These are phyloP conservation scores for Clarkia xantiana DNA, from an alignment of 345 rosid species.

Conservation along the genomic window DNA sequence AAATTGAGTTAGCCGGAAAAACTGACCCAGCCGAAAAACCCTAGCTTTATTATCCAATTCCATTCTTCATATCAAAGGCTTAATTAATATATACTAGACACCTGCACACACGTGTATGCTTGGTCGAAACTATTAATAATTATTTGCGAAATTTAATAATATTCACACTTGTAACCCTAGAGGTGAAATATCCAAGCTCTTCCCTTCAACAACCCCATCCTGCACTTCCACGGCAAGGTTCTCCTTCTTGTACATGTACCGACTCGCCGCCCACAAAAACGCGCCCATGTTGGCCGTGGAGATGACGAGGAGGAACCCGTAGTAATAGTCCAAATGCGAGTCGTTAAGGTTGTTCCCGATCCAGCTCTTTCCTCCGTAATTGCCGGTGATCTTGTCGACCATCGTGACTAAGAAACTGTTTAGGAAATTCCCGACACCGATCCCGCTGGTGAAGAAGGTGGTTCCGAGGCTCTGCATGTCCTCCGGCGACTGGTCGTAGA, in stretches of 20 bases:
- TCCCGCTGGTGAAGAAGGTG: slow-evolving; percentile 77
- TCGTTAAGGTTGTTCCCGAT: slow-evolving; percentile 71
- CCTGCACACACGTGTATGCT: too few species aligned
- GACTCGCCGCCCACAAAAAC: slow-evolving; percentile 57
- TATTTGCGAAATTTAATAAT: neutral
- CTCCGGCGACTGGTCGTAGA: slow-evolving; percentile 82
- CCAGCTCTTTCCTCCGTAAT: slow-evolving; percentile 55
- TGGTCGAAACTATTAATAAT: neutral
- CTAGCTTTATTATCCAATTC: too few species aligned
- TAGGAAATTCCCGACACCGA: slow-evolving; percentile 75
- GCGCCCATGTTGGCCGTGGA: slow-evolving; percentile 47
- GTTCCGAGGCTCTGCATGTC: slow-evolving; percentile 94
- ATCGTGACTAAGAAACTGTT: slow-evolving; percentile 68
- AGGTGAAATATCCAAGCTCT: slow-evolving; percentile 40
- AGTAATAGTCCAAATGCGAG: slow-evolving; percentile 69
- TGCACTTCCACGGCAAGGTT: slow-evolving; percentile 14
- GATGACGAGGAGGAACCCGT: slow-evolving; percentile 58
- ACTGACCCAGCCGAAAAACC: too few species aligned
- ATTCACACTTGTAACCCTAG: slow-evolving; percentile 34
- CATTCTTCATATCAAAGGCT: too few species aligned
- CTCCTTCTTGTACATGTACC: slow-evolving; percentile 61
- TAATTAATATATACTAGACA: too few species aligned
- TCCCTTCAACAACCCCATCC: slow-evolving; percentile 38
- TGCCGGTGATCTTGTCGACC: slow-evolving; percentile 48
- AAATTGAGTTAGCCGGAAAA: too few species aligned